Conservation (phyloP, 805 yeast species). For the Kluyveromyces wickerhamii region DNA sequence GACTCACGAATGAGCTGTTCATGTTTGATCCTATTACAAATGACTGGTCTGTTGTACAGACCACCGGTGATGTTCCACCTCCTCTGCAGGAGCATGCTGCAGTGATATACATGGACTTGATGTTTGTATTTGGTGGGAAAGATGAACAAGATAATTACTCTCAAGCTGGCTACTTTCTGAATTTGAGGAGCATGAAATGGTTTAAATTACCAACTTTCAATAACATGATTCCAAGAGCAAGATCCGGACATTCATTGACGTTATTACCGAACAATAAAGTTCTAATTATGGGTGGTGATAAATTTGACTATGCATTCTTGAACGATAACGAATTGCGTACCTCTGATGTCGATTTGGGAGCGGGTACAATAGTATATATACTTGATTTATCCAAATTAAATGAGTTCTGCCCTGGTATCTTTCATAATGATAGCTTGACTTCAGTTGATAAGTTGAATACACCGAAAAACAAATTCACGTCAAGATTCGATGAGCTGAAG, state of each 20-base stretch:
- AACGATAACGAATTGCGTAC: slow-evolving; percentile 45
- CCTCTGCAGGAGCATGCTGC: slow-evolving; percentile 92
- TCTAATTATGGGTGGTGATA: slow-evolving; percentile 88
- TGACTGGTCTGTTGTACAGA: slow-evolving; percentile 62
- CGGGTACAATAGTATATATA: slow-evolving; percentile 54
- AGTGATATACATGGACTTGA: slow-evolving; percentile 62
- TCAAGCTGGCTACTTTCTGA: slow-evolving; percentile 63
- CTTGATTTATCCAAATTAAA: slow-evolving; percentile 42
- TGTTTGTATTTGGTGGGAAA: slow-evolving; percentile 89
- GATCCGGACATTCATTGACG: slow-evolving; percentile 89
- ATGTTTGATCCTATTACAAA: slow-evolving; percentile 61
- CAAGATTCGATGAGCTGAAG: slow-evolving; percentile 3
- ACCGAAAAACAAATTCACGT: background rate
- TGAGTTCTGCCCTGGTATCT: slow-evolving; percentile 33
- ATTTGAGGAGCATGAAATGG: slow-evolving; percentile 67
- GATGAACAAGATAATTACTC: slow-evolving; percentile 62
- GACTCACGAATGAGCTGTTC: slow-evolving; percentile 70
- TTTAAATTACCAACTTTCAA: slow-evolving; percentile 43
- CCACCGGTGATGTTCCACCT: slow-evolving; percentile 53
- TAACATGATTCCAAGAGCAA: slow-evolving; percentile 57
- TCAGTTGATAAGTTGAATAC: slow-evolving; percentile 1
- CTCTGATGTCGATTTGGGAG: slow-evolving; percentile 43
- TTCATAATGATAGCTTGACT: slow-evolving; percentile 20
- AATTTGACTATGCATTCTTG: slow-evolving; percentile 52
- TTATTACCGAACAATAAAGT: slow-evolving; percentile 58